Evolutionary conservation across 331 rosid species (phyloP), one percentile per base, ranked within the genome.

Genomic region (Spiraea crenata): DNA sequence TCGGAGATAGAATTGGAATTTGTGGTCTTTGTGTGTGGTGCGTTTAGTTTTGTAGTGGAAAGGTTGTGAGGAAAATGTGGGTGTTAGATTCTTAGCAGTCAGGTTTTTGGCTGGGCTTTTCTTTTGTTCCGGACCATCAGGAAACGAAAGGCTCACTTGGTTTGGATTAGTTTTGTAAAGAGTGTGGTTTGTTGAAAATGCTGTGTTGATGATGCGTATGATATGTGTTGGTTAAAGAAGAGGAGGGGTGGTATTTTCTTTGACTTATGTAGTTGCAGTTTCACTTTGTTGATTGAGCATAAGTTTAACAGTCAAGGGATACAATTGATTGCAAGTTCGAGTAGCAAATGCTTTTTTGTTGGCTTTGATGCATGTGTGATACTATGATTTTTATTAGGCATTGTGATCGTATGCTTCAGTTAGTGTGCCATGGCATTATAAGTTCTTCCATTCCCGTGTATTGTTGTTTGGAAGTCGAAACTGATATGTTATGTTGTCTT

Each of bases 281-380:
- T 39, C 56, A 65, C 55, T 31, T 47, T 16, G 41, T 47, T 63
- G 51, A 63, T 8, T 65, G 57, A 2, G 14, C 57, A 65, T 65
- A 15, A 7, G 7, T 17, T 52, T 52, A 12, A 31, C 7, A 9
- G 4, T 48, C 9, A 13, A 13, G 52, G 52, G 52, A 48, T 48
- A 9, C 3, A 9, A 13, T 10, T 59, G 31, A 19, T 0, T 42
- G 11, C 9, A 7, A 42, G 9, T 10, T 42, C 46, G 38, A 59
- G 69, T 6, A 63, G 13, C 3, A 47, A 65, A 13, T 47, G 55
- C 56, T 55, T 5, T 25, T 56, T 44, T 31, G 54, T 56, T 69
- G n/a, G 42, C 31, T 14, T 42, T 12, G n/a, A 69, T 20, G 44
- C 16, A 52, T 2, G 17, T 42, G 12, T 63, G 44, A 41, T 0